Conservation (phyloP, 805 yeast species). For the Lipomyces yamanashiensis region DNA sequence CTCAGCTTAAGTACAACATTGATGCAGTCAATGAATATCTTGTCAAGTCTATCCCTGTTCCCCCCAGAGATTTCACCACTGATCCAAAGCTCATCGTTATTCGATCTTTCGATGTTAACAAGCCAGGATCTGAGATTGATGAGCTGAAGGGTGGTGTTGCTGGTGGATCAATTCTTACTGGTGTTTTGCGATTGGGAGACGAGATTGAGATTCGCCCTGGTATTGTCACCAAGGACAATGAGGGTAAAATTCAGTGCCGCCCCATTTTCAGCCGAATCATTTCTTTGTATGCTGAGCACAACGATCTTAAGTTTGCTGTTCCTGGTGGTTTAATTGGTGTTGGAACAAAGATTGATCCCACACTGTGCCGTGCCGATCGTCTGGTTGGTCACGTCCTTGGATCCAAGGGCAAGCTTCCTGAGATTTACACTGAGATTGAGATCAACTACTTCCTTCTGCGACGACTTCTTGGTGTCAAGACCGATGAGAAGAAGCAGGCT, state of each 20-base stretch:
- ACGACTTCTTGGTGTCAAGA: conserved; percentile 96
- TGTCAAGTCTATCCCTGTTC: conserved; percentile 94
- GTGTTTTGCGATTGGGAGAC: conserved; percentile 96
- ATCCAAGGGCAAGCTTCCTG: conserved; percentile 93
- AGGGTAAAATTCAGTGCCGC: conserved; percentile 85
- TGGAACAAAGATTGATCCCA: conserved; percentile 98
- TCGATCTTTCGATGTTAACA: conserved; percentile 97
- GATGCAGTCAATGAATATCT: conserved; percentile 98
- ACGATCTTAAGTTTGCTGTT: conserved; percentile 96
- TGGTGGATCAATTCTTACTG: conserved; percentile 96
- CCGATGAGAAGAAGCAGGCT: conserved; percentile 81
- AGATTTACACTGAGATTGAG: conserved; percentile 95
- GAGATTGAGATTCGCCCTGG: conserved; percentile 99
- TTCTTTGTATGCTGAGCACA: conserved; percentile 95
- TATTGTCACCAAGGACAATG: conserved; percentile 93
- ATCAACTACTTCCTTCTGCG: conserved; percentile 95
- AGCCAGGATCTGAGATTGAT: conserved; percentile 97
- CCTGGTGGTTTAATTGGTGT: conserved; percentile 99
- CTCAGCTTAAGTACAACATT: conserved; percentile 96
- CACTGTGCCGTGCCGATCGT: conserved; percentile 98
- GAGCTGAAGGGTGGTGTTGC: conserved; percentile 99
- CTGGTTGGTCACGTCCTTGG: conserved; percentile 99
- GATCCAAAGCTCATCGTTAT: conserved; percentile 95
- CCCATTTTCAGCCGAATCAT: conserved; percentile 94
- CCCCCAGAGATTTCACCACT: conserved; percentile 91